Conservation (phyloP, 192 early-diverging fungal genomes). For the Spizellomyces punctatus region DNA sequence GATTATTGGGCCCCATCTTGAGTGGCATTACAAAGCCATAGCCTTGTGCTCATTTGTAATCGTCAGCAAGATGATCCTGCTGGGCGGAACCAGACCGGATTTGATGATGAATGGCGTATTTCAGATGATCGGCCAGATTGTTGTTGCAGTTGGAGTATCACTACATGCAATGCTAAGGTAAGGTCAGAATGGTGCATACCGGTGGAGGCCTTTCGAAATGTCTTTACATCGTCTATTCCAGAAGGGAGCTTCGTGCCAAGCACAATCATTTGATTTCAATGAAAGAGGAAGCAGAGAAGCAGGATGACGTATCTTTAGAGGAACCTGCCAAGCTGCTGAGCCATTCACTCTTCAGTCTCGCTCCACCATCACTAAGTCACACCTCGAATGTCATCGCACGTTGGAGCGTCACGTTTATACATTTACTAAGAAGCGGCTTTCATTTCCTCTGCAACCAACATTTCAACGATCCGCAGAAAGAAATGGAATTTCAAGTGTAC, state of each 20-base stretch:
- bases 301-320: too few species aligned
- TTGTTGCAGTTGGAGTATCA: neutral
- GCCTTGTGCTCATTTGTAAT: neutral
- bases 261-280: neutral
- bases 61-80: neutral
- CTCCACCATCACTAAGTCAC: too few species aligned
- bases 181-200: neutral
- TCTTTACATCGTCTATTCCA: neutral
- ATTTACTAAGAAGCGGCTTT: neutral
- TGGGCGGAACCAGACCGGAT: neutral
- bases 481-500: neutral
- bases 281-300: neutral
- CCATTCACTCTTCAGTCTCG: too few species aligned
- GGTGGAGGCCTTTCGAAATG: neutral
- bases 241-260: neutral
- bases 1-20: neutral
- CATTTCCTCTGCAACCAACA: neutral
- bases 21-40: slow-evolving; percentile 11
- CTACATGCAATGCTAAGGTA: neutral
- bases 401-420: too few species aligned
- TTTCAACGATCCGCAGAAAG: neutral
- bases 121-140: neutral
- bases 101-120: neutral
- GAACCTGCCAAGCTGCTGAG: too few species aligned
- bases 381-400: too few species aligned